These are phyloP conservation scores for Emergomyces africanus DNA, from an alignment of 2,329 filamentous ascomycete genomes.

Conservation along the genomic window DNA sequence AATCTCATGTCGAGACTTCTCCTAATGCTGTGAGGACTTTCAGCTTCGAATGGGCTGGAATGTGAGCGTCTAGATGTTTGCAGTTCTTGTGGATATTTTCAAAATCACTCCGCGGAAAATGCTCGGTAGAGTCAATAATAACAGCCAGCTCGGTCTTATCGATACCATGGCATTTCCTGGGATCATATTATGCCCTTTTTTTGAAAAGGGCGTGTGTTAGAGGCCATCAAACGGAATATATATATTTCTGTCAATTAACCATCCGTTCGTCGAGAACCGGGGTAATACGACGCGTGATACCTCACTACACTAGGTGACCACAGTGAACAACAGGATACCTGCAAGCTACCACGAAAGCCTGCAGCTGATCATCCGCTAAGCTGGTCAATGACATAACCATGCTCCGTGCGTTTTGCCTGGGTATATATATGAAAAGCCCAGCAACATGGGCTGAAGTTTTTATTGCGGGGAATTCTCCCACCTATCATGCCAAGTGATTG, in stretches of 20 bases:
- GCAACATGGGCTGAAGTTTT: not conserved
- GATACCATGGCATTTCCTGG: not conserved
- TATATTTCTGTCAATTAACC: not conserved
- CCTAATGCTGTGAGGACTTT: slow-evolving; percentile 50
- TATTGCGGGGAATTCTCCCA: not conserved
- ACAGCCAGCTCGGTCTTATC: not conserved
- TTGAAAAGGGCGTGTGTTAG: not conserved
- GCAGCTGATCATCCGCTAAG: not conserved
- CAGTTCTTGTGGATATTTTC: not conserved
- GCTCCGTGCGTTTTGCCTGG: not conserved
- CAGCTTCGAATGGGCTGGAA: slow-evolving; percentile 86
- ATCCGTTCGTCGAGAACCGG: not conserved
- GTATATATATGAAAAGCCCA: not conserved
- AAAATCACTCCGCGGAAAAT: not conserved
- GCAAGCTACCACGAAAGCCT: not conserved
- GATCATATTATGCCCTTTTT: not conserved
- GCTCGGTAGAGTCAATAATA: not conserved
- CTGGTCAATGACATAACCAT: not conserved
- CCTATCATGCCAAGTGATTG: not conserved
- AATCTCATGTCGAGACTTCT: slow-evolving; percentile 24
- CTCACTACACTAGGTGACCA: not conserved
- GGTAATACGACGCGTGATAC: not conserved
- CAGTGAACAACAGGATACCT: not conserved
- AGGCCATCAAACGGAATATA: not conserved
- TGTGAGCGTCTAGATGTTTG: slow-evolving; percentile 41